Percentiles rank a stretch among this genome's conserved stretches.
phyloP scores from a whole-genome alignment of 306 rosid genomes.

The Vicia sativa region DNA sequence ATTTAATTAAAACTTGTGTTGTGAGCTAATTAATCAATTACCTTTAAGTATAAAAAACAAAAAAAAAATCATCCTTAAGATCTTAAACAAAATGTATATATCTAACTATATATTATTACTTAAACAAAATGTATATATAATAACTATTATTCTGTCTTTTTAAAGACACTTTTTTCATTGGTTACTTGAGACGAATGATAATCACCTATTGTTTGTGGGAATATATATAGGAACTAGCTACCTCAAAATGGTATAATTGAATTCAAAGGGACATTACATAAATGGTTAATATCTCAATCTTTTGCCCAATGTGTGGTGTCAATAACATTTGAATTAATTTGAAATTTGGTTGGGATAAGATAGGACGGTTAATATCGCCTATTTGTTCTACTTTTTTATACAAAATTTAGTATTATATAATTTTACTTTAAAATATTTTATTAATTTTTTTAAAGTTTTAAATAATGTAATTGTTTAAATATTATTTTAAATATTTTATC shows the following conservation, averaged over 20 bases:
- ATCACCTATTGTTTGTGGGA: slow-evolving; percentile 3
- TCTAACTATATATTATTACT: too few species aligned
- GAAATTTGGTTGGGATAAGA: background rate
- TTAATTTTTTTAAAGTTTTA: too few species aligned
- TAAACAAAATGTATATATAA: too few species aligned
- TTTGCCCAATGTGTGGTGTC: slow-evolving; percentile 21
- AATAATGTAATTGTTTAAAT: too few species aligned
- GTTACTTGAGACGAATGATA: slow-evolving; percentile 31
- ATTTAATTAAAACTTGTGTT: background rate
- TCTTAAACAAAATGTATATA: background rate
- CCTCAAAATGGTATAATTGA: background rate
- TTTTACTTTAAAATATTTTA: too few species aligned
- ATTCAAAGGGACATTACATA: slow-evolving; percentile 11
- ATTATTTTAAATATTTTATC: too few species aligned
- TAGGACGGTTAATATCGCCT: background rate
- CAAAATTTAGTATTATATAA: too few species aligned
- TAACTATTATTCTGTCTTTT: too few species aligned
- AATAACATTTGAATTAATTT: slow-evolving; percentile 5
- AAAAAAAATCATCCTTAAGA: background rate
- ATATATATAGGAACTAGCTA: slow-evolving; percentile 11
- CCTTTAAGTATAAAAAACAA: background rate
- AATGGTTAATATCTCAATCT: background rate
- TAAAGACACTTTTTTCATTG: too few species aligned
- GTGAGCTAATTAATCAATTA: background rate
- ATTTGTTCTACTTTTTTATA: too few species aligned